Percentiles rank a stretch among this genome's conserved stretches.
These are phyloP conservation scores for Nakazawaea ernobii DNA, from an alignment of 805 yeast species.

Conservation along the genomic window DNA sequence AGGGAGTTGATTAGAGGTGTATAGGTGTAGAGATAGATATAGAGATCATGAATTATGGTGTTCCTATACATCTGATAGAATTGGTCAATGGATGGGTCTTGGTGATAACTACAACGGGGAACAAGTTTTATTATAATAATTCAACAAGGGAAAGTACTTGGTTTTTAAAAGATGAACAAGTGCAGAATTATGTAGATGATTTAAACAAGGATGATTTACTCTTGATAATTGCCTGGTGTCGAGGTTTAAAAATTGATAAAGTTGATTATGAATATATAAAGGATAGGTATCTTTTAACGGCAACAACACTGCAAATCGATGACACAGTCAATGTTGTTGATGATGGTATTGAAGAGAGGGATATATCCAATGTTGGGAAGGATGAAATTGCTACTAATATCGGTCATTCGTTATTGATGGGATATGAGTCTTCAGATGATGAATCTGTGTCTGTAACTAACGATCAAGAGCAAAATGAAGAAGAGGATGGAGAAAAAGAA, in stretches of 20 bases:
- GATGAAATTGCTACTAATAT: not conserved
- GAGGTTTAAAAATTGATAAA: constrained; percentile 24
- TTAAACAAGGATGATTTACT: constrained; percentile 20
- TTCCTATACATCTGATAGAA: constrained; percentile 1
- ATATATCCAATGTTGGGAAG: not conserved
- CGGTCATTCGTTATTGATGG: not conserved
- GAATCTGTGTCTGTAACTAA: not conserved
- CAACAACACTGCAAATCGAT: not conserved
- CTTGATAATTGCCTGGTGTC: constrained; percentile 28
- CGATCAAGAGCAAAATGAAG: too few species aligned
- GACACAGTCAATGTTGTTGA: not conserved
- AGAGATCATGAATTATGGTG: constrained; percentile 2
- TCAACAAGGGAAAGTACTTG: constrained; percentile 26
- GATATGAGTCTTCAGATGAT: not conserved
- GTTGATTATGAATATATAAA: not conserved
- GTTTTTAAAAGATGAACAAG: constrained; percentile 23
- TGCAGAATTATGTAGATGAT: constrained; percentile 16
- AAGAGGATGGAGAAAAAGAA: constrained; percentile 8
- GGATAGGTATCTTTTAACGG: not conserved
- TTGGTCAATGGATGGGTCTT: constrained; percentile 30
- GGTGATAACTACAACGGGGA: constrained; percentile 35
- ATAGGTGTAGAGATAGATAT: not conserved
- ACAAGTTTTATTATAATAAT: constrained; percentile 33
- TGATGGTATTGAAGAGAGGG: not conserved
- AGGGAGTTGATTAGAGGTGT: too few species aligned